Evolutionary conservation across 2,329 filamentous ascomycete genomes (phyloP).

Genomic region (Diaporthe batatas): DNA sequence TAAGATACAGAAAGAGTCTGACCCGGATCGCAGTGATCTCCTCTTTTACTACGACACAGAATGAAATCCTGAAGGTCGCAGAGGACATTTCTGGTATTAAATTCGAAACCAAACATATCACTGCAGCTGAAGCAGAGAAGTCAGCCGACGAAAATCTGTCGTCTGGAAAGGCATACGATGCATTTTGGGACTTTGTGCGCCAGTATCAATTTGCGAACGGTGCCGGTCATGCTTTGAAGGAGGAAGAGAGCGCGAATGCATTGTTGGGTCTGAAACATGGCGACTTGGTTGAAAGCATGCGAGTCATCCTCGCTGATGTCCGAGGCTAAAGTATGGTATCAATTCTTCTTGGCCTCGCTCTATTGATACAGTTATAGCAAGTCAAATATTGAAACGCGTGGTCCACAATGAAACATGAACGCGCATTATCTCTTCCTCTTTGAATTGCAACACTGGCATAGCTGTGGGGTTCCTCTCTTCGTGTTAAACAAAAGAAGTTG

Average conservation of each 20-base stretch:
- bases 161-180: constrained; percentile 54
- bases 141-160: constrained; percentile 53
- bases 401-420: too few relatives aligned
- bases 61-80: constrained; percentile 64
- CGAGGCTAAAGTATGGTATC: not conserved
- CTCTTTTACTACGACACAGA: constrained; percentile 69
- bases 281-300: constrained; percentile 3
- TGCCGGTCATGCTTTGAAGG: constrained; percentile 48
- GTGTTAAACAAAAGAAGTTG: too few relatives aligned
- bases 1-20: not conserved
- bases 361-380: too few relatives aligned
- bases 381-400: too few relatives aligned
- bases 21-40: constrained; percentile 45
- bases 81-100: constrained; percentile 66
- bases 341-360: not conserved
- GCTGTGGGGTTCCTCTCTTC: too few relatives aligned
- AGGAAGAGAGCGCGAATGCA: constrained; percentile 43
- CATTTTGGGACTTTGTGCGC: constrained; percentile 47
- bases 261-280: constrained; percentile 46
- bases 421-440: too few relatives aligned
- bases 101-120: constrained; percentile 59
- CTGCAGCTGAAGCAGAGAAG: constrained; percentile 52
- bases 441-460: too few relatives aligned
- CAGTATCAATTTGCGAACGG: constrained; percentile 52
- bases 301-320: not conserved